Percentiles rank a stretch among this genome's conserved stretches.
These are phyloP conservation scores for Trematosphaeria pertusa DNA, from an alignment of 2,329 filamentous ascomycete species.

Conservation along the genomic window DNA sequence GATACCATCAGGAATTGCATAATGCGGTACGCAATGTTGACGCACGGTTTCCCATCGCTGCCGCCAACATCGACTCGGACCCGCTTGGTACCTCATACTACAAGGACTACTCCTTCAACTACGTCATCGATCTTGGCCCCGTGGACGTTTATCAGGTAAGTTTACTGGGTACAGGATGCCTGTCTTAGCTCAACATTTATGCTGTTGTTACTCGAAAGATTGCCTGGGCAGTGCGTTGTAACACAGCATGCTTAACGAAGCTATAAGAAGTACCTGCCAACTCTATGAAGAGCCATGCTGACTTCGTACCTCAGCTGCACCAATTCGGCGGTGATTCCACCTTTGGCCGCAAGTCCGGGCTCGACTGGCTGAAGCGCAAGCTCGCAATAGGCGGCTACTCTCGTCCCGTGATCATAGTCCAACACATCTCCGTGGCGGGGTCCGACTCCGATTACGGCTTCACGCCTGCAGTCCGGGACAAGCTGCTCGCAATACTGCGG, in stretches of 20 bases:
- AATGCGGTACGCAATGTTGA: too few species aligned
- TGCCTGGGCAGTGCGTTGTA: too few species aligned
- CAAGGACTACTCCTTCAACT: constrained; percentile 4
- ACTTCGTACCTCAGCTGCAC: too few species aligned
- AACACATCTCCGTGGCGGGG: neutral
- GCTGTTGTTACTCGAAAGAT: too few species aligned
- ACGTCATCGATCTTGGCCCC: constrained; percentile 3
- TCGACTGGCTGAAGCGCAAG: constrained; percentile 9
- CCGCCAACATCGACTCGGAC: too few species aligned
- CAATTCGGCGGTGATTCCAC: neutral
- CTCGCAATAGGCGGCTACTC: neutral
- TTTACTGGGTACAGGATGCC: too few species aligned
- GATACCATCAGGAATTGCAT: too few species aligned
- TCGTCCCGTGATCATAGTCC: constrained; percentile 5
- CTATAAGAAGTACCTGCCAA: too few species aligned
- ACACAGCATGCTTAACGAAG: too few species aligned
- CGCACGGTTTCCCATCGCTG: too few species aligned
- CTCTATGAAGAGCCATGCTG: too few species aligned
- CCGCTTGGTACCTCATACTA: neutral
- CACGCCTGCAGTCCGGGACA: neutral
- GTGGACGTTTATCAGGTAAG: constrained; percentile 7
- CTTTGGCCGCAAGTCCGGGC: constrained; percentile 1
- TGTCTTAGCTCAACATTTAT: too few species aligned
- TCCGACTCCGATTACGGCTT: neutral
- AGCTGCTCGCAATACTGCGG: neutral